Base-by-base conservation (phyloP, 148 eudicot genomes). In the Rhododendron williamsianum region DNA sequence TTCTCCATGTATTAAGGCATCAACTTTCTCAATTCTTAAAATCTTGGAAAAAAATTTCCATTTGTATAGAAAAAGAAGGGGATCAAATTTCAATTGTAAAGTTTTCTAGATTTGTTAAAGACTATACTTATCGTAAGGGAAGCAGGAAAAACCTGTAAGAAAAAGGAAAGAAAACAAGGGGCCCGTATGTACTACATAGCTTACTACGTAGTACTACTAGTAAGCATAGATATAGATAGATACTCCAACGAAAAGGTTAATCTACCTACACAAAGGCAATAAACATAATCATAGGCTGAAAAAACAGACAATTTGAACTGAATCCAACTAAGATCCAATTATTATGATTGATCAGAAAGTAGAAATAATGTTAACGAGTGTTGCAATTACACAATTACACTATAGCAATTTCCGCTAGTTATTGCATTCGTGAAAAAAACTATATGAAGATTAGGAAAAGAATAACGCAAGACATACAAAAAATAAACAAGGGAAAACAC, bases 301-400 rank as follows among this genome's bases (percentile, higher is more conserved):
- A 25, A 10, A 9, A 67, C 35, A 9, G 27, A 10, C 13, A 23
- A 27, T 69, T 30, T 69, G 74, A 8, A 49, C 51, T 4, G 6
- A 27, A 79, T 25, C 54, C 21, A 48, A 25, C 56, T 27, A 13
- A 79, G n/a, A 80, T 51, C 38, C 63, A 49, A n/a, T 27, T 49
- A 49, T 79, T 79, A 25, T 78, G 30, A 43, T 45, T 78, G 18
- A 45, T n/a, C 54, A n/a, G 9, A 46, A 23, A 46, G 16, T 25
- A 23, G 12, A 2, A n/a, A 46, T 46, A 46, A 23, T n/a, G 16
- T 78, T 48, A n/a, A 36, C 56, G 2, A 51, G 12, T 6, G 12
- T 19, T 33, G 35, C 67, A 81, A 56, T 54, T 81, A 81, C 83
- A 16, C 67, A 81, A 56, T 54, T 81, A 81, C 83, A 16, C 27